phyloP scores from a whole-genome alignment of 306 rosid genomes.

The Sicyos edulis region DNA sequence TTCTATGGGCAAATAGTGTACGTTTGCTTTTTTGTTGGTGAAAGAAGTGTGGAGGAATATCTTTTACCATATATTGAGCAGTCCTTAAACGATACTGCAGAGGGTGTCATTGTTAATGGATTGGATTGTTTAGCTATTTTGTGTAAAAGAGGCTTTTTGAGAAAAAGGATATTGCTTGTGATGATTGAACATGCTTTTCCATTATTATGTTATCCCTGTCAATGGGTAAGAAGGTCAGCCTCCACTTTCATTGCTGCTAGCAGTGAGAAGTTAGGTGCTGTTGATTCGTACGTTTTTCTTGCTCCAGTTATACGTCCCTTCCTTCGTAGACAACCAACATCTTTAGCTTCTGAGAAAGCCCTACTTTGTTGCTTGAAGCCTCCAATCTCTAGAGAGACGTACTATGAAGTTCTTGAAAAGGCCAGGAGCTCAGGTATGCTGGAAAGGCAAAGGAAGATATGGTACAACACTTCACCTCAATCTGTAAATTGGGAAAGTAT shows the following conservation, averaged over 20 bases:
- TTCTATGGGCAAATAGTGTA: slow-evolving; percentile 89
- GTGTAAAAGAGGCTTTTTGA: slow-evolving; percentile 68
- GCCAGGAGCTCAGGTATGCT: slow-evolving; percentile 94
- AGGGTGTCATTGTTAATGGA: slow-evolving; percentile 82
- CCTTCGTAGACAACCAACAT: slow-evolving; percentile 81
- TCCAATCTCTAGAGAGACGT: slow-evolving; percentile 72
- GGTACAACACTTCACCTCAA: slow-evolving; percentile 82
- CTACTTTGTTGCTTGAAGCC: slow-evolving; percentile 73
- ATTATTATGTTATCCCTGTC: slow-evolving; percentile 81
- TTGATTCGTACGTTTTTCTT: slow-evolving; percentile 90
- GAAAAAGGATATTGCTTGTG: slow-evolving; percentile 83
- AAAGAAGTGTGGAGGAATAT: slow-evolving; percentile 98
- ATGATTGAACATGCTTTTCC: slow-evolving; percentile 91
- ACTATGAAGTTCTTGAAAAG: slow-evolving; percentile 69
- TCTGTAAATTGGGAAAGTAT: slow-evolving; percentile 79
- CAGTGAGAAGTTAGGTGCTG: slow-evolving; percentile 84
- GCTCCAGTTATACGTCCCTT: slow-evolving; percentile 84
- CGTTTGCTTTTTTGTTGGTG: slow-evolving; percentile 94
- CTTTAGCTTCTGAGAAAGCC: slow-evolving; percentile 77
- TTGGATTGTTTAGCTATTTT: slow-evolving; percentile 79
- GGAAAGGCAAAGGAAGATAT: slow-evolving; percentile 93
- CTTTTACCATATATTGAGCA: slow-evolving; percentile 95
- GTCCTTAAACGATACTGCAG: slow-evolving; percentile 70
- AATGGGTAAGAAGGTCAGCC: slow-evolving; percentile 85
- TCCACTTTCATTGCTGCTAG: slow-evolving; percentile 86